phyloP scores from a whole-genome alignment of 179 eudicot genomes.

The Patellifolia procumbens region DNA sequence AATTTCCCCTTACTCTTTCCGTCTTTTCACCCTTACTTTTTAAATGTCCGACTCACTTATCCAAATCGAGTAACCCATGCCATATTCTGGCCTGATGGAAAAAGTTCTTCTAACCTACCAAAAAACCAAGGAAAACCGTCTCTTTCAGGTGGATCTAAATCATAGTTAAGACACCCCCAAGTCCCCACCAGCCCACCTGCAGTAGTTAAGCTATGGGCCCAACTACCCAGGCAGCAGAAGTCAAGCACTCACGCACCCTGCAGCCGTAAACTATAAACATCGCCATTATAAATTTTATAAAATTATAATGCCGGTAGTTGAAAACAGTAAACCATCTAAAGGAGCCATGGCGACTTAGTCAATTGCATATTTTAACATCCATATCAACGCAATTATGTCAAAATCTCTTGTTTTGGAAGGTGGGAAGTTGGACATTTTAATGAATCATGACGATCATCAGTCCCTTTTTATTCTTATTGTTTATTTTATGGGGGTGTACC shows the following conservation, averaged over 20 bases:
- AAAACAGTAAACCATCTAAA: neutral
- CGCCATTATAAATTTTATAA: too few relatives aligned
- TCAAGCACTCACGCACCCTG: neutral
- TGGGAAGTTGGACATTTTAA: slow-evolving; percentile 5
- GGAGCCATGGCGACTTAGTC: neutral
- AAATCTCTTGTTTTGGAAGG: neutral
- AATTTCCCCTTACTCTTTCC: too few relatives aligned
- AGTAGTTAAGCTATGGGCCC: too few relatives aligned
- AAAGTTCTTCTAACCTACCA: too few relatives aligned
- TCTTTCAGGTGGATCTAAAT: too few relatives aligned
- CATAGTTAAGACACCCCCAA: too few relatives aligned
- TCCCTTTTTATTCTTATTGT: neutral
- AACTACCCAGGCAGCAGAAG: neutral
- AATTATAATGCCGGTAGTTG: neutral
- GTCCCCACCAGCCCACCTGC: neutral
- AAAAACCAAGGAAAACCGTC: too few relatives aligned
- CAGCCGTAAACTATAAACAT: neutral
- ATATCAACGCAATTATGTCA: neutral
- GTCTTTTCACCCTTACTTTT: too few relatives aligned
- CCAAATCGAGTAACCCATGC: too few relatives aligned
- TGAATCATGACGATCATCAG: neutral
- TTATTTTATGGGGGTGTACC: neutral
- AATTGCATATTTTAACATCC: neutral
- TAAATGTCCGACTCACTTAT: too few relatives aligned
- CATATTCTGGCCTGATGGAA: too few relatives aligned